phyloP scores from a whole-genome alignment of 139 green algal genomes.

The Pleodorina starrii region DNA sequence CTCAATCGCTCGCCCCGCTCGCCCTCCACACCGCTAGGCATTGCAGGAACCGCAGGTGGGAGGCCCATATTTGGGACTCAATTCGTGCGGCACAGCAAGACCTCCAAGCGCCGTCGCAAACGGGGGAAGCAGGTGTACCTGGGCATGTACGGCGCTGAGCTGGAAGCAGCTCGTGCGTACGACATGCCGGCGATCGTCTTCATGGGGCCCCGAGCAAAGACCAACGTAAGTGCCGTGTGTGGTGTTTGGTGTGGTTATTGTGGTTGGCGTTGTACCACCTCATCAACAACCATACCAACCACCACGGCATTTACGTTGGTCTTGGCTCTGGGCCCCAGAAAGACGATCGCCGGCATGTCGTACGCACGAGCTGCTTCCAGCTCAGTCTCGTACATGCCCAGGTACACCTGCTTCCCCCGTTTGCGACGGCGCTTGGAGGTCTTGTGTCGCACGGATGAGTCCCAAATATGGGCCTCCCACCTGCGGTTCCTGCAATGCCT shows the following conservation, averaged over 20 bases:
- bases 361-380: conserved; percentile 85
- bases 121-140: conserved; percentile 84
- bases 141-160: conserved; percentile 80
- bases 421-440: conserved; percentile 61
- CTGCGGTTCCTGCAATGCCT: conserved; percentile 80
- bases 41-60: conserved; percentile 79
- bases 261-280: too few species aligned
- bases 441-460: conserved; percentile 50
- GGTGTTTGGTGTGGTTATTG: too few species aligned
- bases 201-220: conserved; percentile 64
- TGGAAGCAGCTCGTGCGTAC: conserved; percentile 85
- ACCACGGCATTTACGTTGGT: conserved; percentile 84
- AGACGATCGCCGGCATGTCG: conserved; percentile 82
- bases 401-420: conserved; percentile 81
- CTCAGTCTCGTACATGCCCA: conserved; percentile 83
- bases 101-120: conserved; percentile 61
- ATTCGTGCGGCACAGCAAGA: conserved; percentile 20
- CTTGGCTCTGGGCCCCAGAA: conserved; percentile 65
- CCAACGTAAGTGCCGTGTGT: conserved; percentile 85
- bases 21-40: too few species aligned
- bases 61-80: conserved; percentile 88
- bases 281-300: too few species aligned
- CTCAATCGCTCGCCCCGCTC: too few species aligned
- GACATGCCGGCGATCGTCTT: conserved; percentile 83
- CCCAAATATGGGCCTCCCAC: conserved; percentile 90